Percentiles rank a stretch among this genome's conserved stretches.
These are phyloP conservation scores for Boletus vinaceobasis DNA, from an alignment of 768 basidiomycete genomes.

Conservation along the genomic window DNA sequence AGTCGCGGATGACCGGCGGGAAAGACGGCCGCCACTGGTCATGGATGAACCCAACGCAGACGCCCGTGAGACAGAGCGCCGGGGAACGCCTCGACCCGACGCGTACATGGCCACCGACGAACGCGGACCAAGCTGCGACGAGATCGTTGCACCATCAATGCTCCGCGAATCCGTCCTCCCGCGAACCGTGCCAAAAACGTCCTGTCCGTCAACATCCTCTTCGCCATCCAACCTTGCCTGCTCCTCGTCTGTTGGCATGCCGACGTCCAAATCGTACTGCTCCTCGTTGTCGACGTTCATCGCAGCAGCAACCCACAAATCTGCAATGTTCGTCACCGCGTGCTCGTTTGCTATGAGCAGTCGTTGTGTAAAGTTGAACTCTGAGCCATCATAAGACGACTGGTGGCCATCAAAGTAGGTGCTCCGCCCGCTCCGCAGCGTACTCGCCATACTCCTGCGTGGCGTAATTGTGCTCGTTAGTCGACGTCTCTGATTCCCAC, in stretches of 20 bases:
- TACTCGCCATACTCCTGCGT: conserved; percentile 53
- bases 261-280: conserved; percentile 51
- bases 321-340: conserved; percentile 90
- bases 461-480: conserved; percentile 48
- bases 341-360: conserved; percentile 92
- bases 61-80: conserved; percentile 30
- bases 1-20: conserved; percentile 49
- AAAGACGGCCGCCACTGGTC: conserved; percentile 34
- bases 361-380: conserved; percentile 85
- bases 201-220: conserved; percentile 36
- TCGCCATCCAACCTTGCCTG: conserved; percentile 41
- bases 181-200: conserved; percentile 19
- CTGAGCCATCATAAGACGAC: conserved; percentile 42
- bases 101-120: conserved; percentile 26
- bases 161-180: conserved; percentile 18
- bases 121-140: conserved; percentile 21
- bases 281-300: conserved; percentile 93
- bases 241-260: conserved; percentile 23
- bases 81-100: conserved; percentile 28
- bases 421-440: conserved; percentile 48
- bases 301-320: conserved; percentile 96
- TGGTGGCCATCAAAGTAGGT: conserved; percentile 43
- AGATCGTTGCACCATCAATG: conserved; percentile 15
- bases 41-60: conserved; percentile 33
- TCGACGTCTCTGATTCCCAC: conserved; percentile 50